Conservation (phyloP, 1,139 yeast genomes). For the Geotrichum cucujoidarum region DNA sequence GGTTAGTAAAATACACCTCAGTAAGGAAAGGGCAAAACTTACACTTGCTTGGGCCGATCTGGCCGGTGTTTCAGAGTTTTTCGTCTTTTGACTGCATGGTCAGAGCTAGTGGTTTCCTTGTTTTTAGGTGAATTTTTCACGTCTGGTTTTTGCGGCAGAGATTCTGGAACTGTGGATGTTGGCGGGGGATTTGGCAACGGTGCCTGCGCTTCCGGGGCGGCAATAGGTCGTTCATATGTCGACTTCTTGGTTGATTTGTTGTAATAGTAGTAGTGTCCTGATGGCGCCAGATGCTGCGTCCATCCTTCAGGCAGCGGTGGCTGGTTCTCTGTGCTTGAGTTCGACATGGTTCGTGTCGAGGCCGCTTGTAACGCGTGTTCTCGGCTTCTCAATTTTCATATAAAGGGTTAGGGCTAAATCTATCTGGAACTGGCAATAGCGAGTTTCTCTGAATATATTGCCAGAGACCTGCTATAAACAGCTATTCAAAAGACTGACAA, state of each 20-base stretch:
- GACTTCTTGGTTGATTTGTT: slow-evolving; percentile 31
- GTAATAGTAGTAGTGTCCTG: slow-evolving; percentile 35
- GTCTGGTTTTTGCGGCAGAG: slow-evolving; percentile 4
- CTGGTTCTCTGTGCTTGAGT: neutral
- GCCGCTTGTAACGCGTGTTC: neutral
- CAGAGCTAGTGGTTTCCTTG: neutral
- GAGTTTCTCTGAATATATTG: no score
- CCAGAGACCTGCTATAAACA: no score
- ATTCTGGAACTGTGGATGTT: neutral
- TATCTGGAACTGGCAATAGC: no score
- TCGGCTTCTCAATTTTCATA: neutral
- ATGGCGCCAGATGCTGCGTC: slow-evolving; percentile 35
- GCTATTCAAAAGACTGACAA: no score
- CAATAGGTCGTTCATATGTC: slow-evolving; percentile 31
- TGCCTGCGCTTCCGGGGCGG: neutral
- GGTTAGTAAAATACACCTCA: neutral
- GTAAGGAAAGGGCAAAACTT: neutral
- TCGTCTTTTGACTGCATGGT: neutral
- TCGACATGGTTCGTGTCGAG: neutral
- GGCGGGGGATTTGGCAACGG: neutral
- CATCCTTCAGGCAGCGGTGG: slow-evolving; percentile 30
- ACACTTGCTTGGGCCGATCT: slow-evolving; percentile 18
- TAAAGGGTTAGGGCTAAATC: no score
- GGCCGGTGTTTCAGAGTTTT: slow-evolving; percentile 3
- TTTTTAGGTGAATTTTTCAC: neutral